Base-by-base conservation (phyloP, 2,329 filamentous ascomycete species). In the Xylaria sp. region DNA sequence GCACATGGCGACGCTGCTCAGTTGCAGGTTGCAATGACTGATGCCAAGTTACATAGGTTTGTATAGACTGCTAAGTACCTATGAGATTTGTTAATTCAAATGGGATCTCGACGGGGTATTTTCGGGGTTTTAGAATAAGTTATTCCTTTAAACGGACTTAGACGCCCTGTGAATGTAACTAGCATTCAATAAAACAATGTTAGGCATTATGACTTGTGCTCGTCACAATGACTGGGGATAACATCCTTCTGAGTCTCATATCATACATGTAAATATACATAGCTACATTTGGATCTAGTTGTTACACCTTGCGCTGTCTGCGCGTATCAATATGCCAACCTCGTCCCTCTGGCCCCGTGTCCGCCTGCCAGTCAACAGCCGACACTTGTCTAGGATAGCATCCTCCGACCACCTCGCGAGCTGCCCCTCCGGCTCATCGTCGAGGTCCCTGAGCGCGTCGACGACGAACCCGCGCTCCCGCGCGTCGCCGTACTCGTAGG, bases 1-100 rank as follows among this genome's bases (percentile, higher is more conserved):
- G 18, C 24, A n/a, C 54, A 60, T 62, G 22, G 18, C 37, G 45
- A 21, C 4, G 19, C 26, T 29, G n/a, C 13, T 1, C 20, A 16
- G 1, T 5, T 29, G 24, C 24, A 46, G 21, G 42, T 20, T 38
- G 34, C 24, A 18, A 19, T 38, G 3, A 44, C 18, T 18, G 17
- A 34, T 39, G 26, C 11, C 4, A 8, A 24, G 24, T 34, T 34
- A 34, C 7, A 44, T 39, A 40, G 19, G 11, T 45, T 22, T 16
- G 39, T 17, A 41, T 5, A 2, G 21, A 39, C 24, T 26, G 16
- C 11, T 13, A 34, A n/a, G n/a, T n/a, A n/a, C n/a, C n/a, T n/a
- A n/a, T n/a, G 29, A 34, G 24, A 5, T 26, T 13, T 7, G 4
- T 34, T 7, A 6, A 34, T 4, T 34, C 11, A 13, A 7, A 11